Evolutionary conservation across 164 flowering plant genomes (phyloP), one percentile per base, ranked within the genome.

Genomic region (Litsea cubeba): DNA sequence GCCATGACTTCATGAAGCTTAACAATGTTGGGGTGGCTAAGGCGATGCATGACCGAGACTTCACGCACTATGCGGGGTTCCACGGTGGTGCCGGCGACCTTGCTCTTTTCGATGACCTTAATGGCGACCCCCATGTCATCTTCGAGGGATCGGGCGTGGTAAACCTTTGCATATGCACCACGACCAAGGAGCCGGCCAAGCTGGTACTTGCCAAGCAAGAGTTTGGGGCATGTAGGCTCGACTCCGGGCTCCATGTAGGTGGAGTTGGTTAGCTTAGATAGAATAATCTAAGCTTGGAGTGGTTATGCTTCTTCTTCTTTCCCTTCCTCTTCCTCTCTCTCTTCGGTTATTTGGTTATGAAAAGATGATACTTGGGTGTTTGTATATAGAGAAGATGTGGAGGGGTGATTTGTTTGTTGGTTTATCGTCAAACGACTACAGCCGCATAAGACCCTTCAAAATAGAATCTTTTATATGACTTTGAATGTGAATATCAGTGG

Each of bases 161-260:
- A 92, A 5, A 92, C 97, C 81, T 90, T 92, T 2, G 85, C 97
- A 63, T 82, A 90, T 8, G 93, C 88, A 3, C 97, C 97, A 50
- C 73, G 68, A 20, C 97, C 97, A 10, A 92, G 85, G 3, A 89
- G 78, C 77, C 72, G 83, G 20, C 94, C 93, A 40, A 89, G 51
- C 80, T 86, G 88, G 82, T 92, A 92, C 71, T 85, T 90, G 1
- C 81, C 88, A 69, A 88, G 80, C 12, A 66, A 28, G 30, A 66
- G 40, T 20, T 28, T 66, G 69, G 66, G 32, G 17, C 60, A 15
- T 54, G 60, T 20, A 54, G 60, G 60, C n/a, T 54, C 20, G 5
- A 15, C n/a, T 22, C 66, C 25, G 4, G 66, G 28, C 17, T 63
- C 66, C 66, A 63, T 63, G 66, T 22, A 3, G 66, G 20, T 63